Conservation (phyloP, 192 early-diverging fungal genomes). For the Entomortierella chlamydospora region DNA sequence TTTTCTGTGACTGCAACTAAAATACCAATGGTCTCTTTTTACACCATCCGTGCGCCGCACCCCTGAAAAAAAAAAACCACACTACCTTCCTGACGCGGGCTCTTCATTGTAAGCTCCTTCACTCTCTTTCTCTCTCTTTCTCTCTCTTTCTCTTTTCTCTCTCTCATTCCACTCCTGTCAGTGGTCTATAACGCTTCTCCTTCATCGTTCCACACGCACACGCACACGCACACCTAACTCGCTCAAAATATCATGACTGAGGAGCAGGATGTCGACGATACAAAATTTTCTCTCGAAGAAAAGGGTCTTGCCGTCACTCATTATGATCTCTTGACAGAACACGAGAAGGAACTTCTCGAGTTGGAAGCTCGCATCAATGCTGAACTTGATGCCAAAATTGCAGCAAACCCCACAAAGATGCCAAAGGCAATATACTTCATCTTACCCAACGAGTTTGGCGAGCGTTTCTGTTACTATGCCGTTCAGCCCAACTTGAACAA, state of each 20-base stretch:
- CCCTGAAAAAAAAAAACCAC: too few relatives aligned
- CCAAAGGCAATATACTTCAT: slow-evolving; percentile 61
- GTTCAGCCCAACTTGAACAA: slow-evolving; percentile 62
- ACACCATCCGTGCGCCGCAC: too few relatives aligned
- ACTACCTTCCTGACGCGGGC: too few relatives aligned
- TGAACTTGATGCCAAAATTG: slow-evolving; percentile 63
- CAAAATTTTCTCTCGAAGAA: slow-evolving; percentile 1
- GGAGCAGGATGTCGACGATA: slow-evolving; percentile 36
- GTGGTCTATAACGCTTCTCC: too few relatives aligned
- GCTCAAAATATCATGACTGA: slow-evolving; percentile 14
- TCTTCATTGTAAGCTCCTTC: slow-evolving; percentile 39
- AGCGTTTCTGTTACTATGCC: slow-evolving; percentile 71
- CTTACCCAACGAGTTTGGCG: slow-evolving; percentile 64
- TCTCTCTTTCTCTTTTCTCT: too few relatives aligned
- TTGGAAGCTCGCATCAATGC: slow-evolving; percentile 64
- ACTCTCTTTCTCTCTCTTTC: not conserved
- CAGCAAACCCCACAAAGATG: slow-evolving; percentile 58
- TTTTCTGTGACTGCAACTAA: too few relatives aligned
- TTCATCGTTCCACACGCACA: not conserved
- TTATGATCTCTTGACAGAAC: slow-evolving; percentile 41
- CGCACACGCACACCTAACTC: not conserved
- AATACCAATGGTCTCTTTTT: too few relatives aligned
- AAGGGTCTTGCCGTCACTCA: slow-evolving; percentile 4
- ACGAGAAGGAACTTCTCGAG: slow-evolving; percentile 49
- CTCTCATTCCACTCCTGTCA: too few relatives aligned